Evolutionary conservation across 345 rosid species (phyloP).

Genomic region (Physaria fendleri): DNA sequence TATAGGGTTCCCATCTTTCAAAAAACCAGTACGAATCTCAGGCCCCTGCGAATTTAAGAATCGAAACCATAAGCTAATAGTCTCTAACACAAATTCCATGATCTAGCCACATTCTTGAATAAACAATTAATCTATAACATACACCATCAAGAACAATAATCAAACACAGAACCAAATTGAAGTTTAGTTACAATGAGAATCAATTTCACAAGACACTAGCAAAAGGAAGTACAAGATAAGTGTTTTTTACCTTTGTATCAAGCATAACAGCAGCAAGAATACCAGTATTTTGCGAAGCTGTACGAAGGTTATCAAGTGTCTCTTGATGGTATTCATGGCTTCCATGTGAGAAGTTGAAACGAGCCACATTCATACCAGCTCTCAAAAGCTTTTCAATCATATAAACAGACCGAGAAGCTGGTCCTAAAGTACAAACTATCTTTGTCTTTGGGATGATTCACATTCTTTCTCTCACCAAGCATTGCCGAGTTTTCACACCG

Average conservation of each 20-base stretch:
- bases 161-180: too few relatives aligned
- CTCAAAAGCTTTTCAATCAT: conserved; percentile 85
- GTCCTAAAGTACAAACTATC: conserved; percentile 94
- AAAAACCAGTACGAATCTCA: conserved; percentile 66
- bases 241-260: conserved; percentile 63
- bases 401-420: conserved; percentile 73
- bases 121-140: too few relatives aligned
- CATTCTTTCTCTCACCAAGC: too few relatives aligned
- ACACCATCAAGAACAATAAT: too few relatives aligned
- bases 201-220: too few relatives aligned
- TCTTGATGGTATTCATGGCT: conserved; percentile 89
- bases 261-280: conserved; percentile 74
- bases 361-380: conserved; percentile 97
- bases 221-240: too few relatives aligned
- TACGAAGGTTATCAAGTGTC: conserved; percentile 69
- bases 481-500: too few relatives aligned
- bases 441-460: conserved; percentile 84
- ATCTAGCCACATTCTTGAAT: too few relatives aligned
- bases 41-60: conserved; percentile 43
- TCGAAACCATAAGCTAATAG: not conserved
- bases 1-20: conserved; percentile 53
- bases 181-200: too few relatives aligned
- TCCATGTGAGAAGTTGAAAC: conserved; percentile 97
- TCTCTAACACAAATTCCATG: too few relatives aligned
- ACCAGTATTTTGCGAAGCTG: conserved; percentile 61